These are phyloP conservation scores for Colletotrichum godetiae DNA, from an alignment of 2,329 filamentous ascomycete genomes.

Conservation along the genomic window DNA sequence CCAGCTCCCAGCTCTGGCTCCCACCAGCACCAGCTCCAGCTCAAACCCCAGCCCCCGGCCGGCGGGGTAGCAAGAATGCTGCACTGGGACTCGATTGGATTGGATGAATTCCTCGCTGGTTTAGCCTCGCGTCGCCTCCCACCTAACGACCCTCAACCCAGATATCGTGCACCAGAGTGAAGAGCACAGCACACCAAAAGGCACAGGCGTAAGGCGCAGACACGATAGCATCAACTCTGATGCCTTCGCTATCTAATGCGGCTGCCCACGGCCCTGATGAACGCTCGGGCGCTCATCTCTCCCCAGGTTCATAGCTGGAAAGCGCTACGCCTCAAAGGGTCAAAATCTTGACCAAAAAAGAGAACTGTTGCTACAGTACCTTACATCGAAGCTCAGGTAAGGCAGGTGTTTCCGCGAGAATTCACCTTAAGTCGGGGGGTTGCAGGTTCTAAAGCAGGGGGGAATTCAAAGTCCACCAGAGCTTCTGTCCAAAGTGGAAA, in stretches of 20 bases:
- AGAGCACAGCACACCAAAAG: not conserved
- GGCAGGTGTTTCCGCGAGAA: not conserved
- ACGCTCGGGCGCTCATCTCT: not conserved
- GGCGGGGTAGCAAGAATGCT: not conserved
- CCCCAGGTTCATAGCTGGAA: not conserved
- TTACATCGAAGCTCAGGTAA: not conserved
- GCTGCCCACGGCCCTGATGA: not conserved
- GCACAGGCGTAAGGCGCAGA: not conserved
- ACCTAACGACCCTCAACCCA: not conserved
- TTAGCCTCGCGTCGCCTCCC: not conserved
- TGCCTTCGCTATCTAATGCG: not conserved
- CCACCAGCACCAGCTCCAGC: not conserved
- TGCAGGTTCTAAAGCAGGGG: not conserved
- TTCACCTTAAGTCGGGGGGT: not conserved
- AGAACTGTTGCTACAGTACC: not conserved
- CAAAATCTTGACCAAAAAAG: not conserved
- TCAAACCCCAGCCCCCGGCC: not conserved
- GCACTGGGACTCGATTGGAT: conserved; percentile 12
- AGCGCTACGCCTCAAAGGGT: not conserved
- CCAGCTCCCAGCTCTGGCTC: not conserved
- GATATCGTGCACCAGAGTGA: not conserved
- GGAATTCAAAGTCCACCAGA: not conserved
- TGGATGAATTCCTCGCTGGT: not conserved
- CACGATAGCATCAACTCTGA: not conserved
- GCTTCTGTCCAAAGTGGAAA: conserved; percentile 7